Percentiles rank a stretch among this genome's conserved stretches.
Evolutionary conservation across 352 stramenopile species (phyloP).

Genomic region (Phytophthora crassamura): DNA sequence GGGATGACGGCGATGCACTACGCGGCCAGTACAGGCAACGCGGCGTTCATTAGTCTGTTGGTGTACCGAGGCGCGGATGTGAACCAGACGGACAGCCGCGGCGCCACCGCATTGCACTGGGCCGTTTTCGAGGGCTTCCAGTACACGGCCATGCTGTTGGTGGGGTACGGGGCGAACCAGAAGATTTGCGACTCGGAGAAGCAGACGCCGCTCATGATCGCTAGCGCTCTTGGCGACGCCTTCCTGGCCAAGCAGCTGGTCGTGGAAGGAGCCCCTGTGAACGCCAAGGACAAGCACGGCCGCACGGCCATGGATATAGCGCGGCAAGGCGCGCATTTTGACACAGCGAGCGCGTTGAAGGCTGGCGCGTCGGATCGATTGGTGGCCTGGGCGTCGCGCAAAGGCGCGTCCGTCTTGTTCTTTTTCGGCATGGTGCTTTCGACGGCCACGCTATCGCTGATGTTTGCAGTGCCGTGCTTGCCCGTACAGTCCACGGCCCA

Average conservation of each 20-base stretch:
- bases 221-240: conserved; percentile 73
- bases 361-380: conserved; percentile 71
- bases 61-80: conserved; percentile 67
- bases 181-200: conserved; percentile 82
- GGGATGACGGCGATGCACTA: conserved; percentile 87
- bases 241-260: conserved; percentile 88
- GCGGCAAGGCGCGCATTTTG: conserved; percentile 68
- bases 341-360: conserved; percentile 72
- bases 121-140: conserved; percentile 88
- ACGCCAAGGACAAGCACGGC: conserved; percentile 72
- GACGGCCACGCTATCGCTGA: conserved; percentile 55
- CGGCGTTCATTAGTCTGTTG: conserved; percentile 73
- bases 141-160: conserved; percentile 83
- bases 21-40: conserved; percentile 79
- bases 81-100: conserved; percentile 72
- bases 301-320: conserved; percentile 81
- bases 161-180: conserved; percentile 84
- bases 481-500: conserved; percentile 14
- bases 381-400: conserved; percentile 66
- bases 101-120: conserved; percentile 82
- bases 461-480: conserved; percentile 64
- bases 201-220: conserved; percentile 87
- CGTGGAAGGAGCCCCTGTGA: conserved; percentile 73
- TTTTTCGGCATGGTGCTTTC: conserved; percentile 71
- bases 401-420: conserved; percentile 70